These are phyloP conservation scores for Cladosporium sp. DNA, from an alignment of 2,329 filamentous ascomycete species.

Conservation along the genomic window DNA sequence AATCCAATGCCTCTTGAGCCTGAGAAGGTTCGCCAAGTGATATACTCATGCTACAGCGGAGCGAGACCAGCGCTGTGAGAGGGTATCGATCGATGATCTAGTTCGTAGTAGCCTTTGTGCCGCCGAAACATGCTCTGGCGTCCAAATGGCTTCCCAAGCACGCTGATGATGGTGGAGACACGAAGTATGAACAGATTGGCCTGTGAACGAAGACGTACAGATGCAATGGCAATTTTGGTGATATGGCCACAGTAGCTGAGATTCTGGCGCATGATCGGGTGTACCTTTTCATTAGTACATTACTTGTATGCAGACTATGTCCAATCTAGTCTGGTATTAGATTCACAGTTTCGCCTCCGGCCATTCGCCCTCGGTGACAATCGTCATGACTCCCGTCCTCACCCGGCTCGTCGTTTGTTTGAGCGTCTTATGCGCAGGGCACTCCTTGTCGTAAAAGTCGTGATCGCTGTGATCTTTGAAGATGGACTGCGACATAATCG, in stretches of 20 bases:
- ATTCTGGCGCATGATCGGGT: background rate
- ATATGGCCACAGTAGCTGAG: no score
- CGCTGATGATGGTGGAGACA: no score
- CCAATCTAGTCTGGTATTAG: slow-evolving; percentile 27
- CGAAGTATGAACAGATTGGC: no score
- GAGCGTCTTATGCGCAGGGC: slow-evolving; percentile 55
- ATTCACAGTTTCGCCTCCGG: slow-evolving; percentile 24
- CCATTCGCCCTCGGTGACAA: slow-evolving; percentile 33
- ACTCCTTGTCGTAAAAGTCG: slow-evolving; percentile 67
- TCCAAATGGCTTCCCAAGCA: no score
- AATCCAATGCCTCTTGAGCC: background rate
- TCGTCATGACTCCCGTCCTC: slow-evolving; percentile 32
- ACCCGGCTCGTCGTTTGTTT: slow-evolving; percentile 39
- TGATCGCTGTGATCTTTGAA: slow-evolving; percentile 67
- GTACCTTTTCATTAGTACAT: slow-evolving; percentile 12
- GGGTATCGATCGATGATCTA: no score
- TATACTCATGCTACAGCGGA: background rate
- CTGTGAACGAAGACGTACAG: no score
- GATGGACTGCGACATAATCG: slow-evolving; percentile 62
- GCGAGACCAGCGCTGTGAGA: background rate
- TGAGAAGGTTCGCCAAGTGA: background rate
- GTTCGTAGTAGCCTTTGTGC: no score
- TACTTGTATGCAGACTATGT: background rate
- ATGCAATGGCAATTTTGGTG: no score
- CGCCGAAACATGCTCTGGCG: no score